These are phyloP conservation scores for Leccinellum rugosiceps DNA, from an alignment of 768 basidiomycete species.

Conservation along the genomic window DNA sequence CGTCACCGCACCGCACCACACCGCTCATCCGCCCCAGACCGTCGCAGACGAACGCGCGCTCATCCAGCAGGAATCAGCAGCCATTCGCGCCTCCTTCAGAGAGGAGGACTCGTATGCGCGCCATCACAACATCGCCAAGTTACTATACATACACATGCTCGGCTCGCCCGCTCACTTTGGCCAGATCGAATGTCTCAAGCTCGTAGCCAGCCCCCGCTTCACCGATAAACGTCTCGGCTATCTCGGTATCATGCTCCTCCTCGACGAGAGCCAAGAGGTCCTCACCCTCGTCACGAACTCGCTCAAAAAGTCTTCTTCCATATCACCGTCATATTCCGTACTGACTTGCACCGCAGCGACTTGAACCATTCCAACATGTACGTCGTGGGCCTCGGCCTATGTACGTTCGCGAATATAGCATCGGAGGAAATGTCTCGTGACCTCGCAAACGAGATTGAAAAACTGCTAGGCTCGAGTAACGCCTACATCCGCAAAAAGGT, in stretches of 20 bases:
- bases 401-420: slow-evolving; percentile 98
- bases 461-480: slow-evolving; percentile 93
- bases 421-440: slow-evolving; percentile 99
- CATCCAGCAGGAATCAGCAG: slow-evolving; percentile 96
- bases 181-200: slow-evolving; percentile 95
- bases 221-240: slow-evolving; percentile 96
- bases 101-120: slow-evolving; percentile 95
- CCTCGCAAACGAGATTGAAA: slow-evolving; percentile 96
- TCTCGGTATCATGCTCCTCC: slow-evolving; percentile 93
- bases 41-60: slow-evolving; percentile 97
- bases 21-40: slow-evolving; percentile 53
- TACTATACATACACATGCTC: slow-evolving; percentile 98
- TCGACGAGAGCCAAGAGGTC: slow-evolving; percentile 98
- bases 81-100: slow-evolving; percentile 93
- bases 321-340: neutral
- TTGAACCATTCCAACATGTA: slow-evolving; percentile 99
- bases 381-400: slow-evolving; percentile 93
- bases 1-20: slow-evolving; percentile 14
- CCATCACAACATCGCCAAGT: slow-evolving; percentile 96
- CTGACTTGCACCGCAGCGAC: slow-evolving; percentile 55
- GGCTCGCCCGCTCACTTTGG: slow-evolving; percentile 99
- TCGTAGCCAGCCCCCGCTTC: slow-evolving; percentile 93
- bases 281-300: slow-evolving; percentile 97
- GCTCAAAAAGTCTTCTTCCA: slow-evolving; percentile 77
- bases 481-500: slow-evolving; percentile 99